Base-by-base conservation (phyloP, 129 eudicot species). In the Oenanthe sinensis region DNA sequence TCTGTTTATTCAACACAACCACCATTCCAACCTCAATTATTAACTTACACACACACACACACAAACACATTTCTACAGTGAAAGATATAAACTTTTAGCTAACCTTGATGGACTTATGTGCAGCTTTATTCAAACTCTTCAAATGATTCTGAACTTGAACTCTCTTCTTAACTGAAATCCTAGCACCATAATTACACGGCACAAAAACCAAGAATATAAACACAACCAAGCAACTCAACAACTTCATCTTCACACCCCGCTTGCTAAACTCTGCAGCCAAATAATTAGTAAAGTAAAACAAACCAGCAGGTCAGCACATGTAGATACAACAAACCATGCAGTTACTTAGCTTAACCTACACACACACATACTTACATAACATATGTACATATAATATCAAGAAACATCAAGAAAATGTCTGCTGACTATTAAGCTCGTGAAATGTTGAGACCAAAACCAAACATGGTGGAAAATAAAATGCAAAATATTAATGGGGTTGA, bases 41-140 rank as follows among this genome's bases (percentile, higher is more conserved):
- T 24, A 44, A 47, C 72, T 33, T 26, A 65, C 1, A 65, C 42
- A 65, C 22, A 67, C 20, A 65, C 16, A 69, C 11, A 13, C 5
- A 50, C 73, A 65, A 37, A 75, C 26, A 52, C 24, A 70, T 6
- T 77, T 7, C 48, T 16, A 82, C 4, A 39, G 42, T 39, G 58
- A 3, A n/a, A 60, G n/a, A 60, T 3, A 28, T 3, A 22, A 58
- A n/a, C 65, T n/a, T 24, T 30, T 9, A 8, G 68, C 68, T 60
- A 40, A 89, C 98, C 97, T 87, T 90, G 83, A 93, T 89, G 37
- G 97, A 85, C 77, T 93, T 87, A 52, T 86, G 4, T 16, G 98
- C 77, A 79, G 87, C 84, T 80, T 88, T 94, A 79, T 94, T 94
- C 77, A 94, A 74, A 15, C 83, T 83, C 81, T 80, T 88, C 84